Percentiles rank a stretch among this genome's conserved stretches.
Evolutionary conservation across 116 monocot species (phyloP).

Genomic region (Trichopus zeylanicus): DNA sequence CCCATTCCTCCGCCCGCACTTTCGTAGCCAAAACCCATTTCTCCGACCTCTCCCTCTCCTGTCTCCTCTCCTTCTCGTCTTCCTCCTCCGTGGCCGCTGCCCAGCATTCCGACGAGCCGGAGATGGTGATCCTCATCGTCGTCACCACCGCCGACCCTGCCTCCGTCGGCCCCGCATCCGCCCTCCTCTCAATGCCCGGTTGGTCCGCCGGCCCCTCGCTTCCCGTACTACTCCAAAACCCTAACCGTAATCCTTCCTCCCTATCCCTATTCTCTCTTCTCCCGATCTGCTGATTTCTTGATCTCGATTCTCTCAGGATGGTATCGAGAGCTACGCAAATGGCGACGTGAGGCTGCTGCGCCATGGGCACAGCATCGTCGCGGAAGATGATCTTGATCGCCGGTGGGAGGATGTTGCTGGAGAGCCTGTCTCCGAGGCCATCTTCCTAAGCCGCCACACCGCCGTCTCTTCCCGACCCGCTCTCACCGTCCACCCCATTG

Average conservation of each 20-base stretch:
- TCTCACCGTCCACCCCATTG: constrained; percentile 94
- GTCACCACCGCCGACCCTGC: constrained; percentile 83
- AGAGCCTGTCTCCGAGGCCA: constrained; percentile 68
- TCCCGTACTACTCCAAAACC: too few species aligned
- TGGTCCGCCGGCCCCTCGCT: constrained; percentile 73
- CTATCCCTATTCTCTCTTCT: background rate
- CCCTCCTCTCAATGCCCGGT: constrained; percentile 88
- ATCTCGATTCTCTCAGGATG: constrained; percentile 22
- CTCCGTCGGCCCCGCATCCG: constrained; percentile 77
- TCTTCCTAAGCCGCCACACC: constrained; percentile 91
- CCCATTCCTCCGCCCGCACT: too few species aligned
- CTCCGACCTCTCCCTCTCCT: background rate
- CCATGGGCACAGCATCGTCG: constrained; percentile 61
- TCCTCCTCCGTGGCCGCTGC: background rate
- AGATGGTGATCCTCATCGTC: constrained; percentile 83
- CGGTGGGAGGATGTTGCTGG: constrained; percentile 79
- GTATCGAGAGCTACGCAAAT: constrained; percentile 68
- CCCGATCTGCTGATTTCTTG: background rate
- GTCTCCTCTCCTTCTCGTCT: background rate
- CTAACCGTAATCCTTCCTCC: background rate
- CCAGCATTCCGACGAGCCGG: too few species aligned
- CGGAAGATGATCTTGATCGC: constrained; percentile 77
- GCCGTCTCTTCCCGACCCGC: constrained; percentile 76
- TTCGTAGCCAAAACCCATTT: too few species aligned
- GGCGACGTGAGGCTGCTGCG: constrained; percentile 57